Percentiles rank a stretch among this genome's conserved stretches.
phyloP scores from a whole-genome alignment of 805 yeast genomes.

The Tetrapisispora fleetii region DNA sequence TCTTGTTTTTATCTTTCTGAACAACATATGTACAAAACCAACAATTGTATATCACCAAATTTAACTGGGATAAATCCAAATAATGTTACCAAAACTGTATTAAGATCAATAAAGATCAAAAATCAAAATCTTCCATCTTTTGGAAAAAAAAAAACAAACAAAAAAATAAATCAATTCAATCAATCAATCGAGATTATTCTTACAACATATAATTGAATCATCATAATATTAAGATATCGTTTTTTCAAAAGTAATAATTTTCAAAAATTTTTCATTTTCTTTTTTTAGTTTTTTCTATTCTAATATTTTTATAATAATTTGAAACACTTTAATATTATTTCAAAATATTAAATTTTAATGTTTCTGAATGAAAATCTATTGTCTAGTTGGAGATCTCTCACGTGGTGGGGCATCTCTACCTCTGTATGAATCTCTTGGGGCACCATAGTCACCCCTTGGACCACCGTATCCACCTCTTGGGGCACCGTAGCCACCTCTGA shows the following conservation, averaged over 20 bases:
- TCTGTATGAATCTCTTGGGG: constrained; percentile 37
- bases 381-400: constrained; percentile 73
- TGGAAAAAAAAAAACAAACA: too few species aligned
- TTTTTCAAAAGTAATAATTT: background rate
- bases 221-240: background rate
- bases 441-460: constrained; percentile 23
- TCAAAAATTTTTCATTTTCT: background rate
- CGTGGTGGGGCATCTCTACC: constrained; percentile 43
- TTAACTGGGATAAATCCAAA: background rate
- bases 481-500: constrained; percentile 24
- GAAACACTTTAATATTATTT: background rate
- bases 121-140: background rate
- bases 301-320: background rate
- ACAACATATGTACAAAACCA: background rate
- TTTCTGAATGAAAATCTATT: constrained; percentile 23
- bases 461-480: constrained; percentile 26
- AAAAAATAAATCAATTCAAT: too few species aligned
- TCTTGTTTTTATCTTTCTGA: background rate
- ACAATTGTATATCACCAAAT: background rate
- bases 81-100: background rate
- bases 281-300: background rate
- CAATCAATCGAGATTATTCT: too few species aligned
- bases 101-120: background rate
- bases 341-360: too few species aligned
- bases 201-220: too few species aligned